phyloP scores from a whole-genome alignment of 305 asterid species.

The Striga hermonthica region DNA sequence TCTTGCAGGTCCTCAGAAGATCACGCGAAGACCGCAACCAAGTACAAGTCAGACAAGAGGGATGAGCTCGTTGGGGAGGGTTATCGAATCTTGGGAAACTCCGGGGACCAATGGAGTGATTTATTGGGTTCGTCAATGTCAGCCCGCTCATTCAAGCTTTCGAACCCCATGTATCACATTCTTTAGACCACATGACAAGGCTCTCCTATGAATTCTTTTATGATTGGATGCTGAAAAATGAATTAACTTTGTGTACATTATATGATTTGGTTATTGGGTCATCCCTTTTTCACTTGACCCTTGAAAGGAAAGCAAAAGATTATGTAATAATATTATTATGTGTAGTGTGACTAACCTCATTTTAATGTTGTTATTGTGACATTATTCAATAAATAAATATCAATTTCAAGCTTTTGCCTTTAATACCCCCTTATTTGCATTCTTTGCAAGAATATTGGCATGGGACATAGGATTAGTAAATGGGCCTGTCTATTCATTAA shows the following conservation, averaged over 20 bases:
- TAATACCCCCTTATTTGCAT: too few relatives aligned
- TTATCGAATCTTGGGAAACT: constrained; percentile 59
- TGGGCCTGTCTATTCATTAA: too few relatives aligned
- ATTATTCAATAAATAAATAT: too few relatives aligned
- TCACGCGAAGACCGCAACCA: constrained; percentile 49
- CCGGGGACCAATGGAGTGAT: constrained; percentile 90
- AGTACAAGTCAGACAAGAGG: constrained; percentile 65
- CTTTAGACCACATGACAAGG: constrained; percentile 31
- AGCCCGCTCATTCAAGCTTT: constrained; percentile 58
- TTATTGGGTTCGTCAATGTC: constrained; percentile 54
- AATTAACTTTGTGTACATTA: constrained; percentile 5
- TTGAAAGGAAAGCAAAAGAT: neutral
- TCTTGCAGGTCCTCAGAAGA: constrained; percentile 52
- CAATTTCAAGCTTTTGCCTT: too few relatives aligned
- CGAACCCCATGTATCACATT: constrained; percentile 78
- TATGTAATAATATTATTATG: neutral
- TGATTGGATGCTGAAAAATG: constrained; percentile 15
- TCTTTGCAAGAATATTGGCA: too few relatives aligned
- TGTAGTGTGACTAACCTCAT: neutral
- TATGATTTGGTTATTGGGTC: constrained; percentile 1
- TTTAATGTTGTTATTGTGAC: neutral
- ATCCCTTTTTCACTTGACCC: constrained; percentile 6
- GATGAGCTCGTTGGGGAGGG: constrained; percentile 60
- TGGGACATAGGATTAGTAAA: too few relatives aligned
- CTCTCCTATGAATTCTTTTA: constrained; percentile 5